Base-by-base conservation (phyloP, 305 asterid species). In the Plantago rigida region DNA sequence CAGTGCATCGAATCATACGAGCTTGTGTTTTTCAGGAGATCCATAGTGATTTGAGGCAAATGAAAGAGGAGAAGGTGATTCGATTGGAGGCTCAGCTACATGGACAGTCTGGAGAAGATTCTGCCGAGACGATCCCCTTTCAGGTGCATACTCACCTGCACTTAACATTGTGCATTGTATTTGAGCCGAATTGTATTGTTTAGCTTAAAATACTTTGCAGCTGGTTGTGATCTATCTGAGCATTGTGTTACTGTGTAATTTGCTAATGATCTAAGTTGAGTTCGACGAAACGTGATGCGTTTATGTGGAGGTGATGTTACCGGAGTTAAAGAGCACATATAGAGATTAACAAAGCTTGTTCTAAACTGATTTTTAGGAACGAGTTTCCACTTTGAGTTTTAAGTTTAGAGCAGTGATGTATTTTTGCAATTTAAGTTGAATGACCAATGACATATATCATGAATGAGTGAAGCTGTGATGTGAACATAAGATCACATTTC, bases 71-170 rank as follows among this genome's bases (percentile, higher is more conserved):
- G 69, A 62, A 54, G 29, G 60, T 53, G 29, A 47, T 58, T 5
- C 74, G 61, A 44, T 64, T 73, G 29, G 77, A 81, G 75, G 80
- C 79, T 69, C 58, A 78, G 81, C 80, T 79, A 2, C 89, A 68
- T 66, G 96, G 96, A 67, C 69, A 69, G 59, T 75, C 99, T 34
- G 97, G 97, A 50, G 82, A 78, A 53, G 75, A 62, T 13, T 77
- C 77, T 57, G 70, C 81, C 42, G 82, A 78, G 70, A 51, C 74
- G 62, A 84, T 88, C 69, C 89, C 89, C 36, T 88, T 86, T 79
- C 96, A 92, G 94, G 99, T 85, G 54, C 10, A 1, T 7, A 8
- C 44, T 8, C 10, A 8, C 11, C 39, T 3, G 5, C 39, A 31
- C 7, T 31, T 31, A 1, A 31, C 39, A 52, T 3, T 26, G 41